Conservation (phyloP, 169 alveolate genomes). For the Plasmodium billcollinsi region DNA sequence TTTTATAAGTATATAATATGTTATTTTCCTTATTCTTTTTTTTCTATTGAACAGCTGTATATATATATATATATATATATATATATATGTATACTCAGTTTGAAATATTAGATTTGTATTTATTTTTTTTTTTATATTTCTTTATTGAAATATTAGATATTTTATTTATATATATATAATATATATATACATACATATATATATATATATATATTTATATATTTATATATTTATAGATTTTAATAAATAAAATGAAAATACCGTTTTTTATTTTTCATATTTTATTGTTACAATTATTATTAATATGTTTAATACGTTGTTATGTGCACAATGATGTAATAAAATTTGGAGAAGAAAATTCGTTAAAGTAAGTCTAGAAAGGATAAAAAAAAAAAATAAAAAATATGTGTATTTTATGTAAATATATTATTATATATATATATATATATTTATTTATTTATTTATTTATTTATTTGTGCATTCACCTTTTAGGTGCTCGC, state of each 20-base stretch:
- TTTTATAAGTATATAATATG: too few relatives aligned
- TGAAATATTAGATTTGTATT: too few relatives aligned
- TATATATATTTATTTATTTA: background rate
- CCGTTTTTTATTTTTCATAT: constrained; percentile 5
- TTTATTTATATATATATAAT: background rate
- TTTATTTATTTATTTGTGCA: background rate
- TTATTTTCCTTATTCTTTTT: too few relatives aligned
- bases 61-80: too few relatives aligned
- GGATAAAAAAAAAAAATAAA: background rate
- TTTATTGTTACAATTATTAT: background rate
- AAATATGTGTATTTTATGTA: background rate
- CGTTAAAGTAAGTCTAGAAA: constrained; percentile 33
- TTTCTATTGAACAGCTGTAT: too few relatives aligned
- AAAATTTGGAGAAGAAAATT: constrained; percentile 51
- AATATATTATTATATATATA: background rate
- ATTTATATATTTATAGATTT: constrained; percentile 1
- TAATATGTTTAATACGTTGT: background rate
- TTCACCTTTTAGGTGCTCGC: constrained; percentile 8
- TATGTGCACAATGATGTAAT: constrained; percentile 27
- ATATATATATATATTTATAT: background rate
- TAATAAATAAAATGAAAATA: constrained; percentile 29
- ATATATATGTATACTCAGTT: too few relatives aligned
- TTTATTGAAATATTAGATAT: too few relatives aligned
- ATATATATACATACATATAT: background rate
- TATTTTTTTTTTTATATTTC: too few relatives aligned